phyloP scores from a whole-genome alignment of 805 yeast species.

The Saccharomycopsis babjevae region DNA sequence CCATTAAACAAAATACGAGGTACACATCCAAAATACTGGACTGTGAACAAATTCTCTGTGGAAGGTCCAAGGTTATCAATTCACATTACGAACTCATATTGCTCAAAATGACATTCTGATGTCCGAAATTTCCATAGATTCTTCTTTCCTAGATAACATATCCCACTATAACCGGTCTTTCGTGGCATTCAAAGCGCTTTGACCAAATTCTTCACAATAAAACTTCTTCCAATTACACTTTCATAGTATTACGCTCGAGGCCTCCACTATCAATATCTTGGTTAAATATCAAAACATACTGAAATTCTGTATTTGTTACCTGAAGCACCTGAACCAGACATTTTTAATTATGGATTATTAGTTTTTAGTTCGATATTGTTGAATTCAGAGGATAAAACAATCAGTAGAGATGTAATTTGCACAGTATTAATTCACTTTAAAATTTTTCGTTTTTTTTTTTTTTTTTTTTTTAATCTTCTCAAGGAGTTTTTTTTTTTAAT shows the following conservation, averaged over 20 bases:
- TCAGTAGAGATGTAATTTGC: not conserved
- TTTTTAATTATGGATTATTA: constrained; percentile 28
- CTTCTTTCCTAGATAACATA: not conserved
- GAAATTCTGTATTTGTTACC: constrained; percentile 99
- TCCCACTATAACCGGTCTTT: not conserved
- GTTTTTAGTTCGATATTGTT: not conserved
- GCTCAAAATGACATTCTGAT: too few species aligned
- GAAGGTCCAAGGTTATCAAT: too few species aligned
- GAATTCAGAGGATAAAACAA: not conserved
- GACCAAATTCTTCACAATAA: too few species aligned
- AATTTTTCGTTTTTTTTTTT: constrained; percentile 1
- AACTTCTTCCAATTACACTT: not conserved
- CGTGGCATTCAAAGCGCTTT: not conserved
- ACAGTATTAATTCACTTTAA: not conserved
- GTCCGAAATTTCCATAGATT: not conserved
- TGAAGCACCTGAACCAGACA: constrained; percentile 93
- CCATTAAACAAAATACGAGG: too few species aligned
- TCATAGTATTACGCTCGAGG: not conserved
- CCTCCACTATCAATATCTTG: not conserved
- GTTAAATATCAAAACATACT: constrained; percentile 46
- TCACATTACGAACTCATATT: too few species aligned
- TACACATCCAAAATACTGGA: too few species aligned
- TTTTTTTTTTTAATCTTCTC: not conserved
- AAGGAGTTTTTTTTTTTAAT: not conserved
- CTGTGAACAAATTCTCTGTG: too few species aligned